Evolutionary conservation across 345 rosid genomes (phyloP).

Genomic region (Moricandia arvensis): DNA sequence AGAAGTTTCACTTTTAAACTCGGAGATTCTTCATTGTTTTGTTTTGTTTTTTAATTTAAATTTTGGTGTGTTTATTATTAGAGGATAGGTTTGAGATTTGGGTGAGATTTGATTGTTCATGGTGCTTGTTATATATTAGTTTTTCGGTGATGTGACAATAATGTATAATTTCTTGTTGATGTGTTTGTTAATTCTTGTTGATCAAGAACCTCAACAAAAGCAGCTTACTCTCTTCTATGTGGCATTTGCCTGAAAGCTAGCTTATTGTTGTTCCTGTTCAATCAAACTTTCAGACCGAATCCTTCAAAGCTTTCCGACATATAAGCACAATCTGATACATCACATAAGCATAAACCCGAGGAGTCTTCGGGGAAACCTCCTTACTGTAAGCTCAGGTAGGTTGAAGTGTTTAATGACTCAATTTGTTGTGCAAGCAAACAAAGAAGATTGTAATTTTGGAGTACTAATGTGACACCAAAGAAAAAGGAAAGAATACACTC

Average conservation of each 20-base stretch:
- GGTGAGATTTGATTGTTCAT: background rate
- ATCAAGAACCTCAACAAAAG: background rate
- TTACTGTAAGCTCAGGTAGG: no score
- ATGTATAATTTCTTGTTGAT: background rate
- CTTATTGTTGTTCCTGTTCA: background rate
- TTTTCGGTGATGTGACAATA: background rate
- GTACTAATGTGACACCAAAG: no score
- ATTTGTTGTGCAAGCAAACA: no score
- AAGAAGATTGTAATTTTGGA: no score
- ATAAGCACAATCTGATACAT: background rate
- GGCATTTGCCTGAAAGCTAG: background rate
- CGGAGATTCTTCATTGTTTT: background rate
- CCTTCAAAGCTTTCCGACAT: background rate
- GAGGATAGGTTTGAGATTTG: background rate
- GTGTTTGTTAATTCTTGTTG: background rate
- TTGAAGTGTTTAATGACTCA: no score
- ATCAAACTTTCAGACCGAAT: background rate
- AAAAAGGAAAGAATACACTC: no score
- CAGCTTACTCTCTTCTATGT: background rate
- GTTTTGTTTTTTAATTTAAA: background rate
- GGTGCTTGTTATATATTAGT: background rate
- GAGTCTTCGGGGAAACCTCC: no score
- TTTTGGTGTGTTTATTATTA: background rate
- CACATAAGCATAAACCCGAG: background rate
- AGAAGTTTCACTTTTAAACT: background rate